Evolutionary conservation across 2,329 filamentous ascomycete species (phyloP).

Genomic region (Ceratocystis harringtonii): DNA sequence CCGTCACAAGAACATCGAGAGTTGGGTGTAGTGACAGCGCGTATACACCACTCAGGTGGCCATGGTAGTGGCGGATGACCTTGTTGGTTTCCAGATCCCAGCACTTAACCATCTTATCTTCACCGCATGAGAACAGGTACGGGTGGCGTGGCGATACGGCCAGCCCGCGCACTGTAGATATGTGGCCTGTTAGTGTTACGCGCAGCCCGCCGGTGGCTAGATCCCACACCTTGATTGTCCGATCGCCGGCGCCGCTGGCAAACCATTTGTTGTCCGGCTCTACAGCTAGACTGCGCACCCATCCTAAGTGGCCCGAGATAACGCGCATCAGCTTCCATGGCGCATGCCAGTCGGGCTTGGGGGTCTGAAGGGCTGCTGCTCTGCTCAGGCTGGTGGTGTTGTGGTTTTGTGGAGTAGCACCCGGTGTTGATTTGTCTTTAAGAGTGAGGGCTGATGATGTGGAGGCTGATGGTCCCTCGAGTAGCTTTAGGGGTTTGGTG

Average conservation of each 20-base stretch:
- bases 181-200: conserved; percentile 83
- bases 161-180: conserved; percentile 80
- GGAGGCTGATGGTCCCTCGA: conserved; percentile 33
- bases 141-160: conserved; percentile 88
- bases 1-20: conserved; percentile 85
- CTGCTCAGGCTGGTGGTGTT: conserved; percentile 21
- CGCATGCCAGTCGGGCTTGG: conserved; percentile 86
- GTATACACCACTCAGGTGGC: conserved; percentile 91
- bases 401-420: conserved; percentile 12
- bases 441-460: conserved; percentile 2
- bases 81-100: conserved; percentile 99
- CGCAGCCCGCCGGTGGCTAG: conserved; percentile 71
- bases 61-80: conserved; percentile 94
- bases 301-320: conserved; percentile 89
- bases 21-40: conserved; percentile 86
- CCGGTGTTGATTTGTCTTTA: not conserved
- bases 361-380: conserved; percentile 25
- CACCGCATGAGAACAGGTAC: conserved; percentile 92
- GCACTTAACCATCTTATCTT: conserved; percentile 99
- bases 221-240: conserved; percentile 99
- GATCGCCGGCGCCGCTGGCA: conserved; percentile 82
- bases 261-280: conserved; percentile 98
- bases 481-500: conserved; percentile 23
- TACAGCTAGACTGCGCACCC: conserved; percentile 78
- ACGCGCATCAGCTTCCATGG: conserved; percentile 98